A percentile compares a stretch with the other conserved stretches of the same genome.
Conservation (phyloP, 306 rosid species). For the Vigna radiata region DNA sequence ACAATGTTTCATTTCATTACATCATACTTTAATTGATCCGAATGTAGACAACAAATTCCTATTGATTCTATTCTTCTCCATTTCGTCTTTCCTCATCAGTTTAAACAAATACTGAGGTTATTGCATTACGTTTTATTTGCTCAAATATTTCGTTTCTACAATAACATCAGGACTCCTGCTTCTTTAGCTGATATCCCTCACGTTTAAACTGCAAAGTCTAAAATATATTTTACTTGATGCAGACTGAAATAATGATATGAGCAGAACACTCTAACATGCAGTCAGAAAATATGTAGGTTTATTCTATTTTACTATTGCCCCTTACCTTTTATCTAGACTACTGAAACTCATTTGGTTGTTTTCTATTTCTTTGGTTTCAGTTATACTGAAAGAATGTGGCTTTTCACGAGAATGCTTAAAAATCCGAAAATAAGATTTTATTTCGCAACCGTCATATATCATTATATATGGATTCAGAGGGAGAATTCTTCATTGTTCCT, state of each 20-base stretch:
- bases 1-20: neutral
- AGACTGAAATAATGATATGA: constrained; percentile 1
- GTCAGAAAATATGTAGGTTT: neutral
- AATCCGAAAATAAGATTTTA: neutral
- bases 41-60: neutral
- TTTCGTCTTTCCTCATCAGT: neutral
- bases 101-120: neutral
- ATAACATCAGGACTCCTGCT: neutral
- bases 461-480: too few species aligned
- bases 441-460: neutral
- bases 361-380: constrained; percentile 1
- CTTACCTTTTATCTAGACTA: constrained; percentile 5
- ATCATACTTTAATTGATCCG: neutral
- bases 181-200: too few species aligned
- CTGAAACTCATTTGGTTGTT: neutral
- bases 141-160: constrained; percentile 5
- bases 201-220: too few species aligned
- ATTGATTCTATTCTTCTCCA: neutral
- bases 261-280: neutral
- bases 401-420: neutral
- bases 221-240: constrained; percentile 1
- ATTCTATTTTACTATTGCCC: neutral
- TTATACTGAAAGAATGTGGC: neutral
- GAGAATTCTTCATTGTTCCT: neutral
- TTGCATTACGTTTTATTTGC: constrained; percentile 18